Base-by-base conservation (phyloP, 805 yeast species). In the Saccharomycopsis malanga region DNA sequence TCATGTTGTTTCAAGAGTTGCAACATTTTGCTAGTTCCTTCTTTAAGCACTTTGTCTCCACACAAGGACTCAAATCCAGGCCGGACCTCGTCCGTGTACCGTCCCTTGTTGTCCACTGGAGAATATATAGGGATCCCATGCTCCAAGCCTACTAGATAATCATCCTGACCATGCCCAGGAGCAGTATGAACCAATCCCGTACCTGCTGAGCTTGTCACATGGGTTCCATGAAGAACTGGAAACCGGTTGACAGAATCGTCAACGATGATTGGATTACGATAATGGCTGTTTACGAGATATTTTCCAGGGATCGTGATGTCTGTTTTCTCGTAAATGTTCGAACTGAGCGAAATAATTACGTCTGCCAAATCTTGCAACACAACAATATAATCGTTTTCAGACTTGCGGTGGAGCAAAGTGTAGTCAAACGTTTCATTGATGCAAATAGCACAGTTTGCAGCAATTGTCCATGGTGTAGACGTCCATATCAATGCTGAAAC, bases 101-200 rank as follows among this genome's bases (percentile, higher is more conserved):
- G 69, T 1, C 98, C 98, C 45, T 68, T 63, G 48, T 74, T 75
- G 59, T 93, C 87, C 2, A 93, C 94, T 0, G 93, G 87, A 0
- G 96, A 87, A 51, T 68, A 75, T 0, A 86, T 76, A 7, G 64
- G 68, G 20, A 93, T 69, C 0, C 70, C 70, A 52, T 82, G 65
- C 20, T 68, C 63, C 48, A 74, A 62, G 29, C 95, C 91, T 30
- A 83, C 71, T 5, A 81, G 58, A 60, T 86, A 89, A 67, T 93
- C 99, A 55, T 93, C 98, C 57, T 80, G 76, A 57, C 99, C 99
- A 61, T 93, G 98, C 0, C 97, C 98, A 1, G 98, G 98, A 0
- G 98, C 98, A 18, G 87, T 84, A 60, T 93, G 99, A 1, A 93
- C 99, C 12, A 93, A 66, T 2, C 98, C 99, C 0, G 98, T 87